phyloP scores from a whole-genome alignment of 116 monocot species.

The Zostera marina region DNA sequence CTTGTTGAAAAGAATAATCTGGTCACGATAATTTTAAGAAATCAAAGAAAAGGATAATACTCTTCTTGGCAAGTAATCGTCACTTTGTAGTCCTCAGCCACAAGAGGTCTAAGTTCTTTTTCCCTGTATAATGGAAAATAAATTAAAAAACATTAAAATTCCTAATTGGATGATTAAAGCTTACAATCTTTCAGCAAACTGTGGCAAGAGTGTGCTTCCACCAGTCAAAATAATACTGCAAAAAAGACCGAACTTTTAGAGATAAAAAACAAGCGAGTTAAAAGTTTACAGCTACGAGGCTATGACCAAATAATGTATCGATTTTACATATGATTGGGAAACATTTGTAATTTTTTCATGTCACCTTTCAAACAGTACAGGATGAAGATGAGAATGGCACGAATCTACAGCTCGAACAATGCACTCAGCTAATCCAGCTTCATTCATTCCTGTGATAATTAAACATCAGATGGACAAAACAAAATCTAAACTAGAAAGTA shows the following conservation, averaged over 20 bases:
- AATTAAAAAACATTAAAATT: background rate
- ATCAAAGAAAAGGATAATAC: conserved; percentile 17
- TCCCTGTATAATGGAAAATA: conserved; percentile 1
- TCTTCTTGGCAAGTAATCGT: conserved; percentile 81
- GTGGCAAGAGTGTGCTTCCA: conserved; percentile 84
- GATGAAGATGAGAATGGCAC: conserved; percentile 88
- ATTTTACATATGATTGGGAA: too few species aligned
- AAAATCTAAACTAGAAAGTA: background rate
- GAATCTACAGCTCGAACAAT: conserved; percentile 62
- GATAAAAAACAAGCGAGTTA: background rate
- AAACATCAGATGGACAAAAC: background rate
- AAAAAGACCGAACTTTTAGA: background rate
- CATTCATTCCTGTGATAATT: conserved; percentile 69
- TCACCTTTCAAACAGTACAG: conserved; percentile 82
- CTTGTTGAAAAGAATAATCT: conserved; percentile 1
- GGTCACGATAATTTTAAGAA: background rate
- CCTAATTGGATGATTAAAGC: conserved; percentile 4
- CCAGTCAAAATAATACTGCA: conserved; percentile 96
- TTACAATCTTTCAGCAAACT: conserved; percentile 80
- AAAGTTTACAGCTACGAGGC: too few species aligned
- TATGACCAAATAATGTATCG: too few species aligned
- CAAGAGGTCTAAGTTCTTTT: conserved; percentile 73
- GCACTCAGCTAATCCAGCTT: conserved; percentile 92
- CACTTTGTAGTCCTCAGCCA: conserved; percentile 54
- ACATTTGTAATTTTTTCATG: background rate